Conservation (phyloP, 2,329 filamentous ascomycete genomes). For the Chaetomium olivaceum region DNA sequence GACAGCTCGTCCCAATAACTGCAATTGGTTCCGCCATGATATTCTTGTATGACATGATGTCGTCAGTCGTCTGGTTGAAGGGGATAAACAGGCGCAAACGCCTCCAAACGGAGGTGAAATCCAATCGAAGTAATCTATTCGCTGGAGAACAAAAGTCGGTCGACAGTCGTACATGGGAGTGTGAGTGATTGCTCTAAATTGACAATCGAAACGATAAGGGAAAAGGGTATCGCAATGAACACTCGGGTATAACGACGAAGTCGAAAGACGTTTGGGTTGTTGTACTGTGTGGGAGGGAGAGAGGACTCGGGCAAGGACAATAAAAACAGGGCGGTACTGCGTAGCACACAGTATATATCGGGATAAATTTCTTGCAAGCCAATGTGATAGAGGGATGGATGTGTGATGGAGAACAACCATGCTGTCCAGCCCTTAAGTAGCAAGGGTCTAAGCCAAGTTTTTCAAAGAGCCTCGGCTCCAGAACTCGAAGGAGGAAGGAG, state of each 20-base stretch:
- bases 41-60: constrained; percentile 31
- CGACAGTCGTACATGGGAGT: neutral
- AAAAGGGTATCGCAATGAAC: neutral
- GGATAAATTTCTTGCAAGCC: neutral
- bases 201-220: neutral
- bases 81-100: constrained; percentile 17
- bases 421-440: neutral
- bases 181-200: neutral
- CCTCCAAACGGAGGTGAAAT: constrained; percentile 8
- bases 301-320: neutral
- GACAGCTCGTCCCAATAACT: constrained; percentile 35
- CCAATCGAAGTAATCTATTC: neutral
- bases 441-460: neutral
- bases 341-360: neutral
- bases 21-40: constrained; percentile 31
- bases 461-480: neutral
- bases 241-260: neutral
- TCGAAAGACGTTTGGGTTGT: neutral
- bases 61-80: neutral
- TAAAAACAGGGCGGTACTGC: neutral
- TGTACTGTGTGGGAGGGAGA: neutral
- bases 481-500: neutral
- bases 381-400: neutral
- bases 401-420: neutral
- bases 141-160: neutral